Base-by-base conservation (phyloP, 2,329 filamentous ascomycete genomes). In the Fusarium chaquense region DNA sequence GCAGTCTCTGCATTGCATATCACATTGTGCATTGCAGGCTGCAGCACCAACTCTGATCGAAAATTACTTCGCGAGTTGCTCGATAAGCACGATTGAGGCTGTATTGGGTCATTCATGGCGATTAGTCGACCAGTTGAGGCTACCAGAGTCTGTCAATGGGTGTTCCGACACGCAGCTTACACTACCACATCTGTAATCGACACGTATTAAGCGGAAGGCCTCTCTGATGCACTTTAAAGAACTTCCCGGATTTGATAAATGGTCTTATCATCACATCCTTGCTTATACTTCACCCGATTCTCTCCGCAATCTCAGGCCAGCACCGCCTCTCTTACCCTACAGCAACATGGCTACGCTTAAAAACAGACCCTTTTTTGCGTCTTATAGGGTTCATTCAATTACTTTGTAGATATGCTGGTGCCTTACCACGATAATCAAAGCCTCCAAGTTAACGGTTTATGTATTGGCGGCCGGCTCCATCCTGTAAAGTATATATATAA, bases 241-340 rank as follows among this genome's bases (percentile, higher is more conserved):
- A 58, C 35, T 52, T 65, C 24, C n/a, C 26, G 35, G 33, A 50
- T 43, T 45, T 26, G 30, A 55, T n/a, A 53, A 45, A 65, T 44
- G 54, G 43, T 32, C 58, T 43, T 51, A 45, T 50, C 28, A 43
- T 35, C 40, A 47, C 40, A 52, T 30, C 62, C 58, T 46, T 60
- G 58, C 52, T 51, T 58, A 46, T 50, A 43, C 50, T 52, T 62
- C 51, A 64, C 59, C 73, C 73, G 73, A 71, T 62, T 73, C 65
- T 67, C 69, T 62, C 73, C 73, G 72, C 52, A 28, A 71, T 62
- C 58, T 57, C 49, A 61, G 40, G 33, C 58, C 44, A 72, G 30
- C 24, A 28, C 36, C 40, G n/a, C 22, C 15, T 41, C 30, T 38
- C 45, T 44, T 71, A 69, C 68, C 68, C 65, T 72, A 62, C 43